Base-by-base conservation (phyloP, 2,329 filamentous ascomycete genomes). In the Amauroascus niger region DNA sequence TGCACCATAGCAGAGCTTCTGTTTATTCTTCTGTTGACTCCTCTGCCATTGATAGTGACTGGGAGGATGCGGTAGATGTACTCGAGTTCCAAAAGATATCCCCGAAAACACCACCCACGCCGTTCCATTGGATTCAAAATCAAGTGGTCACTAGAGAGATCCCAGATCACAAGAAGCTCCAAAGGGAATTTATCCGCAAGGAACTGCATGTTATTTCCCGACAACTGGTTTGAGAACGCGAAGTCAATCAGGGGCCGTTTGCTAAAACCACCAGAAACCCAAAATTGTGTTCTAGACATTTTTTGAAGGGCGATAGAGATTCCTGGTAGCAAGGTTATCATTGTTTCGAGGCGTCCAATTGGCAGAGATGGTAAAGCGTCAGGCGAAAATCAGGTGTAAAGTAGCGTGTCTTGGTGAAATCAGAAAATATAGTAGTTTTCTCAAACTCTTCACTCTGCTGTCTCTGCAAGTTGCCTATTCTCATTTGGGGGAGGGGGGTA, bases 61-160 rank as follows among this genome's bases (percentile, higher is more conserved):
- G 26, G 44, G 44, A 47, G 44, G 44, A 47, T n/a, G 44, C 4
- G 26, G 44, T 35, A 47, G 44, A 47, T 3, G 18, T 26, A 33
- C 26, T 33, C 32, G 26, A 47, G 26, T 47, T 47, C 14, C 44
- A 47, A 16, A 47, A 47, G n/a, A 47, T 47, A 14, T 18, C 44
- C 30, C 44, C 44, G 26, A 47, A 47, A 47, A 47, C 44, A 14
- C 30, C 26, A 13, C 44, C 44, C 26, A 8, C 14, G 44, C 44
- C 44, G 26, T 26, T 47, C 44, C 44, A 47, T 8, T 47, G 44
- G 44, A 47, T 47, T 47, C 44, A 33, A 47, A 47, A 47, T n/a
- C 14, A 32, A 47, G 44, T 35, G 30, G 44, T 47, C 44, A 47
- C 44, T 47, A n/a, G 14, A 18, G 44, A 47, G 44, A 47, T 18